These are phyloP conservation scores for Auricularia sp. DNA, from an alignment of 768 basidiomycete genomes.

Conservation along the genomic window DNA sequence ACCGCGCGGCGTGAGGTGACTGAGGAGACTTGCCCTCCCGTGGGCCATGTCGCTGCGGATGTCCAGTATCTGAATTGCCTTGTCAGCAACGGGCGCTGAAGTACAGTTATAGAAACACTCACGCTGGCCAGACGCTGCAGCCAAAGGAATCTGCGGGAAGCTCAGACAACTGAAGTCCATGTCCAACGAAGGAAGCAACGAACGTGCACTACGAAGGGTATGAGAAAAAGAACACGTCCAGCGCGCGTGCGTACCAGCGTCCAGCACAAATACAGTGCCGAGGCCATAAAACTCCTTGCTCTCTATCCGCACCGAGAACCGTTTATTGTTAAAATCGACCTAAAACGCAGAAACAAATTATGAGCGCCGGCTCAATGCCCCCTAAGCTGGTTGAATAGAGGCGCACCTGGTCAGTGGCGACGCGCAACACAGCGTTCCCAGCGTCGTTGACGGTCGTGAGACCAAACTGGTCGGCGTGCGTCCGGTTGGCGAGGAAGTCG, in stretches of 20 bases:
- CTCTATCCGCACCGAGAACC: neutral
- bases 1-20: neutral
- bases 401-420: constrained; percentile 4
- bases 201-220: too few species aligned
- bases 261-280: neutral
- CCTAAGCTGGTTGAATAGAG: too few species aligned
- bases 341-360: too few species aligned
- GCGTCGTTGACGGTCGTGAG: constrained; percentile 12
- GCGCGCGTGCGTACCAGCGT: neutral
- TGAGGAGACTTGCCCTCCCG: neutral
- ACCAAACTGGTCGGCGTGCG: neutral
- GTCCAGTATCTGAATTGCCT: neutral
- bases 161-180: neutral
- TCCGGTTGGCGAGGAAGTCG: neutral
- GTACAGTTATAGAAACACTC: neutral
- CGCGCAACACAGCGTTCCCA: constrained; percentile 16
- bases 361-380: too few species aligned
- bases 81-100: neutral
- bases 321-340: too few species aligned
- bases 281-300: neutral
- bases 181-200: too few species aligned
- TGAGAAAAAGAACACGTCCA: neutral
- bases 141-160: neutral
- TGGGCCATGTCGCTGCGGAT: neutral
- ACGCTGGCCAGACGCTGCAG: neutral